Percentiles rank a stretch among this genome's conserved stretches.
phyloP scores from a whole-genome alignment of 805 yeast genomes.

The Jamesozyma rosinii region DNA sequence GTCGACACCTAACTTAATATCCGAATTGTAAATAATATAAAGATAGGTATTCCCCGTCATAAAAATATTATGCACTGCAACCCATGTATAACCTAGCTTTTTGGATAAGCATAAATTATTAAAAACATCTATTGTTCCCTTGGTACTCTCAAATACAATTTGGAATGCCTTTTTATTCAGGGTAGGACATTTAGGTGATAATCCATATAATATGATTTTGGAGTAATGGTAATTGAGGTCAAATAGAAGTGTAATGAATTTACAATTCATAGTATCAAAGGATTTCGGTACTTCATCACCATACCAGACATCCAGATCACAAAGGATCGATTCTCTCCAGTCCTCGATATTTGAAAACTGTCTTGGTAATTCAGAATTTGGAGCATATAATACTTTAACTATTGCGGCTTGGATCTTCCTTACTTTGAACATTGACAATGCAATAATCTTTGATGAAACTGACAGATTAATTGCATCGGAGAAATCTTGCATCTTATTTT shows the following conservation, averaged over 20 bases:
- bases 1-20: constrained; percentile 40
- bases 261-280: constrained; percentile 55
- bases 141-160: constrained; percentile 53
- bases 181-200: constrained; percentile 59
- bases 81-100: constrained; percentile 81
- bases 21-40: constrained; percentile 63
- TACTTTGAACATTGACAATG: constrained; percentile 57
- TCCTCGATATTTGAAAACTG: constrained; percentile 41
- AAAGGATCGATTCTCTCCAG: constrained; percentile 53
- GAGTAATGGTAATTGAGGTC: constrained; percentile 72
- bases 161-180: constrained; percentile 46
- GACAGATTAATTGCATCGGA: constrained; percentile 31
- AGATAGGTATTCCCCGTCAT: constrained; percentile 83
- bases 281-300: constrained; percentile 46
- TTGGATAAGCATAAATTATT: constrained; percentile 45
- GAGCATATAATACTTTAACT: constrained; percentile 61
- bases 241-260: constrained; percentile 62
- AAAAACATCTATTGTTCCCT: constrained; percentile 57
- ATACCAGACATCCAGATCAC: constrained; percentile 54
- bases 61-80: constrained; percentile 79
- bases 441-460: constrained; percentile 60
- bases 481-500: constrained; percentile 34
- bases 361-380: constrained; percentile 59
- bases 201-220: constrained; percentile 60
- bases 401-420: constrained; percentile 71